Conservation (phyloP, 1,284 basidiomycete genomes). For the Apiotrichum gamsii region DNA sequence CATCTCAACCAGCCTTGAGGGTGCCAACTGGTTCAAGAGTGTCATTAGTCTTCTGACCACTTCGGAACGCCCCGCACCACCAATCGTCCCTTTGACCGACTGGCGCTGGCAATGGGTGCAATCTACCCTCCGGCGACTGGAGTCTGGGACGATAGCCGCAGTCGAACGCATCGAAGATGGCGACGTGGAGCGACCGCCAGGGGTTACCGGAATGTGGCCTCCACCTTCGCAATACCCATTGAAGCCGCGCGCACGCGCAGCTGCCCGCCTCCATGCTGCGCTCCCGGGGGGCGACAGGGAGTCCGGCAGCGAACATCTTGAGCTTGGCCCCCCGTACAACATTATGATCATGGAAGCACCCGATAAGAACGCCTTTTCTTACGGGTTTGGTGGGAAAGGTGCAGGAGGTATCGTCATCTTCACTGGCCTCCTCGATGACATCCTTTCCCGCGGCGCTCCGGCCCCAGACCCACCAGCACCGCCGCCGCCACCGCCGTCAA, state of each 20-base stretch:
- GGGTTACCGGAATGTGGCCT: conserved; percentile 16
- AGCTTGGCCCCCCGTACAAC: conserved; percentile 74
- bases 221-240: conserved; percentile 41
- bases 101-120: conserved; percentile 81
- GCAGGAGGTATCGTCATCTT: conserved; percentile 84
- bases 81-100: conserved; percentile 61
- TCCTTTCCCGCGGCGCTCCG: conserved; percentile 53
- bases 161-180: conserved; percentile 5
- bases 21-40: conserved; percentile 74
- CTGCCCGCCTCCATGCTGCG: conserved; percentile 37
- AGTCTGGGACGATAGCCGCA: conserved; percentile 52
- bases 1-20: conserved; percentile 67
- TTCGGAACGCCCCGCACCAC: conserved; percentile 55
- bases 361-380: conserved; percentile 78
- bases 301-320: conserved; percentile 36
- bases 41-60: conserved; percentile 69
- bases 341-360: conserved; percentile 75
- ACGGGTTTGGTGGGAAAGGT: conserved; percentile 82
- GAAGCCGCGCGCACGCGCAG: conserved; percentile 40
- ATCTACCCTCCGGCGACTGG: conserved; percentile 65
- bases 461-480: neutral
- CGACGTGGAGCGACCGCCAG: neutral
- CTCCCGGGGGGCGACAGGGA: conserved; percentile 33
- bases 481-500: neutral
- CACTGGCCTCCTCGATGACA: conserved; percentile 76